Percentiles rank a stretch among this genome's conserved stretches.
These are phyloP conservation scores for Penstemon newberryi DNA, from an alignment of 257 asterid species.

Conservation along the genomic window DNA sequence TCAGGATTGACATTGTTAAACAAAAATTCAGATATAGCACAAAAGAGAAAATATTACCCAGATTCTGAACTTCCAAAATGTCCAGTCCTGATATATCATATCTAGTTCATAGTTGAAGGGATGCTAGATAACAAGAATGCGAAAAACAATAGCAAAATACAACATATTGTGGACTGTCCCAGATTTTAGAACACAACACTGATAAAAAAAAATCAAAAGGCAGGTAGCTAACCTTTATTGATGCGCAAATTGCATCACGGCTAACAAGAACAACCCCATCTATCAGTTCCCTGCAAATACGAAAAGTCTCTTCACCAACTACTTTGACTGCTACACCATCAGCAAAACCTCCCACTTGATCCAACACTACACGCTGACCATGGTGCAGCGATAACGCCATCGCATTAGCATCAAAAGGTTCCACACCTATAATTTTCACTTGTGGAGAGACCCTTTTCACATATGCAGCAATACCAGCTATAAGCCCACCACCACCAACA, in stretches of 20 bases:
- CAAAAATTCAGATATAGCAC: slow-evolving; percentile 4
- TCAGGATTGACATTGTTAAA: neutral
- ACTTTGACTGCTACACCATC: slow-evolving; percentile 98
- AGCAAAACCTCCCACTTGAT: slow-evolving; percentile 95
- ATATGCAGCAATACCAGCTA: slow-evolving; percentile 96
- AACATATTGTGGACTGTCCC: slow-evolving; percentile 12
- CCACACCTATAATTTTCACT: slow-evolving; percentile 88
- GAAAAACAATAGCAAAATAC: slow-evolving; percentile 3
- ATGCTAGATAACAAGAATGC: neutral
- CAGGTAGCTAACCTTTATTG: slow-evolving; percentile 72
- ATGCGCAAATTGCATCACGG: slow-evolving; percentile 81
- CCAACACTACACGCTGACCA: slow-evolving; percentile 71
- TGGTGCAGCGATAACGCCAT: slow-evolving; percentile 87
- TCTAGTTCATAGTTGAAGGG: neutral
- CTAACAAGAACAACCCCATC: slow-evolving; percentile 79
- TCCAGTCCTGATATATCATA: slow-evolving; percentile 14
- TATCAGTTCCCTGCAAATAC: slow-evolving; percentile 71
- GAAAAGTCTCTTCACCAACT: slow-evolving; percentile 88
- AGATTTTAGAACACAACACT: slow-evolving; percentile 7
- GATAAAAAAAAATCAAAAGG: neutral
- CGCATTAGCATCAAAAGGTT: slow-evolving; percentile 92
- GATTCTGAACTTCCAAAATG: neutral
- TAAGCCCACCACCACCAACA: slow-evolving; percentile 96
- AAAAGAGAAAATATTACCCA: neutral
- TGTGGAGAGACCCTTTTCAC: slow-evolving; percentile 86